Conservation (phyloP, 177 flowering plant species). For the Telopea speciosissima region DNA sequence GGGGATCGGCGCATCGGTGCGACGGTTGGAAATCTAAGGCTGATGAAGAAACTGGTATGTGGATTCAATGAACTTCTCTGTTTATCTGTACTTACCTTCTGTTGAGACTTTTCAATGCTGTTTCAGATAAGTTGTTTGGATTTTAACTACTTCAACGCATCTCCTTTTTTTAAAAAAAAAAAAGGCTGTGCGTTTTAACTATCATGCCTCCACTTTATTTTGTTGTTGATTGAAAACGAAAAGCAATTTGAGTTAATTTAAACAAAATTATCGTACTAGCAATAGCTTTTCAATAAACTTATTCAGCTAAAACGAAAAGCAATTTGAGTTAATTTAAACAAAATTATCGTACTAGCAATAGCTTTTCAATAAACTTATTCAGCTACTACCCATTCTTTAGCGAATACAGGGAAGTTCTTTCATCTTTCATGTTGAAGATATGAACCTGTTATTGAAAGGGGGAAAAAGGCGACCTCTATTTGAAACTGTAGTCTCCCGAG, state of each 20-base stretch:
- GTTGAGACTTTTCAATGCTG: conserved; percentile 2
- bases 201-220: not conserved
- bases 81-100: not conserved
- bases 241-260: not conserved
- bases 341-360: too few species aligned
- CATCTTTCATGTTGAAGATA: too few species aligned
- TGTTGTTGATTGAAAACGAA: not conserved
- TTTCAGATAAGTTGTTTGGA: not conserved
- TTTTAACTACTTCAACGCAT: too few species aligned
- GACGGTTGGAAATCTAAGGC: conserved; percentile 41
- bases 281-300: not conserved
- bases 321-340: not conserved
- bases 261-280: too few species aligned
- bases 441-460: too few species aligned
- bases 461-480: not conserved
- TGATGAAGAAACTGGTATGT: conserved; percentile 39
- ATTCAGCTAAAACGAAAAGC: not conserved
- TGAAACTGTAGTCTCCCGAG: not conserved
- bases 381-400: not conserved
- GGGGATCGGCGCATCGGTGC: conserved; percentile 36
- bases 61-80: not conserved
- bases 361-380: not conserved
- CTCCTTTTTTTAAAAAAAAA: too few species aligned
- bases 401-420: not conserved
- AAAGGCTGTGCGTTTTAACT: not conserved